A percentile compares a stretch with the other conserved stretches of the same genome.
Conservation (phyloP, 768 basidiomycete species). For the Dacryopinax primogenitus region DNA sequence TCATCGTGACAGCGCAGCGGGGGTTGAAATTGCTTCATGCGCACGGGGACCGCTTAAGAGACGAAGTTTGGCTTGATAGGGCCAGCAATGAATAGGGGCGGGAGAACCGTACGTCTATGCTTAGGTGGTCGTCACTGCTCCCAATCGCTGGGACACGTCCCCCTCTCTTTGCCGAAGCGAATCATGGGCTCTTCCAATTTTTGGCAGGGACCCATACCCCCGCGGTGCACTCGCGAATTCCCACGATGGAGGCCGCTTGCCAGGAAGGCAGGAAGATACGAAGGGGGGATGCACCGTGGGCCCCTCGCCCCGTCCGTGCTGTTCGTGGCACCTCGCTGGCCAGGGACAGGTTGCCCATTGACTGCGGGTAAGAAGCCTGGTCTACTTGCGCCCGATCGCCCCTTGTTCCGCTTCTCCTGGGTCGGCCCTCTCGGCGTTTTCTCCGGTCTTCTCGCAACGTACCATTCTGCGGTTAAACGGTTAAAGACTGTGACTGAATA, state of each 20-base stretch:
- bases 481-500: background rate
- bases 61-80: no score
- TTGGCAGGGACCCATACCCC: background rate
- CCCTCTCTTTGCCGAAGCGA: no score
- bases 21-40: no score
- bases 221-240: background rate
- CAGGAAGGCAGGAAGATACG: no score
- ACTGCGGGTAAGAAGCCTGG: background rate
- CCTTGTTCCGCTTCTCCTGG: background rate
- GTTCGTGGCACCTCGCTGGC: background rate
- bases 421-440: constrained; percentile 5
- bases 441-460: constrained; percentile 1
- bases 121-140: no score
- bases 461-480: background rate
- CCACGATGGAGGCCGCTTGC: background rate
- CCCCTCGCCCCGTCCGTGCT: background rate
- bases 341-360: background rate
- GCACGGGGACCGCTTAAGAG: no score
- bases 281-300: no score
- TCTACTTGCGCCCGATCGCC: no score
- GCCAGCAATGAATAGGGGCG: background rate
- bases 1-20: background rate
- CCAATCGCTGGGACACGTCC: no score
- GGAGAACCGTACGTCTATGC: background rate
- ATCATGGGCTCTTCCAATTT: background rate